These are phyloP conservation scores for Starmera amethionina DNA, from an alignment of 805 yeast species.

Conservation along the genomic window DNA sequence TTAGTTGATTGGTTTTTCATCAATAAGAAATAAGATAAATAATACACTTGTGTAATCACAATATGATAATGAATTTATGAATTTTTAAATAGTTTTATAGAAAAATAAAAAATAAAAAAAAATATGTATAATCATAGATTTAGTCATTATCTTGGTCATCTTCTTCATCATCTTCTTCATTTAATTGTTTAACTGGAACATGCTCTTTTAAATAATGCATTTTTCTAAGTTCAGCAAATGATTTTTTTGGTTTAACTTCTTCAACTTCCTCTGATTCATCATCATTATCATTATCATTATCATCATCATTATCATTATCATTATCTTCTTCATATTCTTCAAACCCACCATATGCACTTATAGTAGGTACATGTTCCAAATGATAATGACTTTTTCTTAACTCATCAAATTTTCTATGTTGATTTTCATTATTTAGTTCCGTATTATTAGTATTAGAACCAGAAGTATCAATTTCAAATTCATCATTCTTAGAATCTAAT, in stretches of 20 bases:
- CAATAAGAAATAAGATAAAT: conserved; percentile 2
- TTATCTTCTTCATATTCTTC: conserved; percentile 18
- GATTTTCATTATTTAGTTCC: conserved; percentile 33
- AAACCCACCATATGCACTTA: conserved; percentile 1
- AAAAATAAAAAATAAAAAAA: too few species aligned
- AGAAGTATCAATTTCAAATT: conserved; percentile 17
- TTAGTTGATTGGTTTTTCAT: conserved; percentile 16
- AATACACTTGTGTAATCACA: conserved; percentile 1
- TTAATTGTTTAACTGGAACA: neutral
- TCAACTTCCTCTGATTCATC: conserved; percentile 9
- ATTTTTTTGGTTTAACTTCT: conserved; percentile 37
- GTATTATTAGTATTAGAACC: conserved; percentile 26
- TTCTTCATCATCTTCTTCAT: conserved; percentile 4
- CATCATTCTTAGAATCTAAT: conserved; percentile 14
- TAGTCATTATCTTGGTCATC: neutral
- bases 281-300: conserved; percentile 4
- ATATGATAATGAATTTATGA: neutral
- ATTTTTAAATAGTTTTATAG: neutral
- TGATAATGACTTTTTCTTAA: conserved; percentile 76
- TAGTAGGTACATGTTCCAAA: conserved; percentile 32
- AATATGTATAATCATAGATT: neutral
- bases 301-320: conserved; percentile 11
- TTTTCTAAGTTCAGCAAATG: conserved; percentile 18
- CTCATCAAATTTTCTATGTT: conserved; percentile 61
- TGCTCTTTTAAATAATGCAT: conserved; percentile 14